Conservation (phyloP, 768 basidiomycete species). For the Agrocybe praecox region DNA sequence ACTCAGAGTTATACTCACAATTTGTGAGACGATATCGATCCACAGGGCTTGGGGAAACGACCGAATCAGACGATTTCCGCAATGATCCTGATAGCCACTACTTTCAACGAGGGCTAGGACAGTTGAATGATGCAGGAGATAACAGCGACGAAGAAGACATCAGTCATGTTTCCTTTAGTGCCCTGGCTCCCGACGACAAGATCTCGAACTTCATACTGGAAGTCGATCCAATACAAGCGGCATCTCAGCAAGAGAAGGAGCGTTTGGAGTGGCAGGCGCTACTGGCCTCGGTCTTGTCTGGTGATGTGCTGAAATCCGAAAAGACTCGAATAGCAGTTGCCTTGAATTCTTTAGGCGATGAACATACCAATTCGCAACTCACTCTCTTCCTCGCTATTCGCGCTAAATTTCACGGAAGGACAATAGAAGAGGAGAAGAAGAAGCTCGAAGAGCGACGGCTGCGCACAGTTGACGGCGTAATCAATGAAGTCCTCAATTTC, state of each 20-base stretch:
- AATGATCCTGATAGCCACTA: slow-evolving; percentile 86
- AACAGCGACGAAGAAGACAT: slow-evolving; percentile 80
- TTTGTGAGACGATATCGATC: slow-evolving; percentile 79
- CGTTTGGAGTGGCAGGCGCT: slow-evolving; percentile 95
- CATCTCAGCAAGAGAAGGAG: slow-evolving; percentile 75
- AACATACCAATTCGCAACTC: slow-evolving; percentile 65
- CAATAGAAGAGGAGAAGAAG: slow-evolving; percentile 81
- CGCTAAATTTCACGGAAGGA: slow-evolving; percentile 79
- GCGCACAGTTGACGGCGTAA: slow-evolving; percentile 77
- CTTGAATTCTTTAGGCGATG: slow-evolving; percentile 67
- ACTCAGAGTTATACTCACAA: slow-evolving; percentile 73
- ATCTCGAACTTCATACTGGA: slow-evolving; percentile 57
- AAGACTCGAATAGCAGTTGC: slow-evolving; percentile 89
- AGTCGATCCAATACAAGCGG: slow-evolving; percentile 64
- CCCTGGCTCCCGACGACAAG: slow-evolving; percentile 35
- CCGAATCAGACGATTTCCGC: slow-evolving; percentile 64
- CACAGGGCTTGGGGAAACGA: slow-evolving; percentile 41
- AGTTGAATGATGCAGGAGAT: slow-evolving; percentile 67
- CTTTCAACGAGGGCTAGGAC: slow-evolving; percentile 70
- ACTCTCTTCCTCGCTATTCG: slow-evolving; percentile 91
- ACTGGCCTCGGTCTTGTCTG: slow-evolving; percentile 89
- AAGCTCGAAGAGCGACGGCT: slow-evolving; percentile 83
- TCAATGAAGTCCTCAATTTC: slow-evolving; percentile 84
- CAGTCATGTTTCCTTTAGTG: slow-evolving; percentile 40
- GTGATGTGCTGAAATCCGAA: slow-evolving; percentile 94